These are phyloP conservation scores for Strobilomyces echinocephalus DNA, from an alignment of 768 basidiomycete genomes.

Conservation along the genomic window DNA sequence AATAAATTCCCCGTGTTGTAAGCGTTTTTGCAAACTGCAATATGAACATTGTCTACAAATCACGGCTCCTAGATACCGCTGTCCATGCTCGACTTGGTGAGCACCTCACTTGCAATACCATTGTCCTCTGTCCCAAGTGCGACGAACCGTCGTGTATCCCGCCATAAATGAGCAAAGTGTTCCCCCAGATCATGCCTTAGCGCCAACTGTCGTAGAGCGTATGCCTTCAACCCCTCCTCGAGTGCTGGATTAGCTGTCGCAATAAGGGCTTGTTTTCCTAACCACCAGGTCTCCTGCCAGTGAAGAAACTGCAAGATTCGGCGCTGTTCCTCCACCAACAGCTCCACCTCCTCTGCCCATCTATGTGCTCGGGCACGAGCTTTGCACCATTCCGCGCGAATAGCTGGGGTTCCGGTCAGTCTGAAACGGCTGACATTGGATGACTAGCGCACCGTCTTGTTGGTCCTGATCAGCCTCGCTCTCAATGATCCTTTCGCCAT, in stretches of 20 bases:
- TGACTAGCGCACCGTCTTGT: not conserved
- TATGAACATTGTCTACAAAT: too few relatives aligned
- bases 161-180: not conserved
- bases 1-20: too few relatives aligned
- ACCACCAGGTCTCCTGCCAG: not conserved
- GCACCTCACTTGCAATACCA: too few relatives aligned
- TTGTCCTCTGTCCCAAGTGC: too few relatives aligned
- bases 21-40: too few relatives aligned
- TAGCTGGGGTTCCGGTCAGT: not conserved
- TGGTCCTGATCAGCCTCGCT: not conserved
- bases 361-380: not conserved
- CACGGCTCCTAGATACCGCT: too few relatives aligned
- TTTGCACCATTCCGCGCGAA: not conserved
- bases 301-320: not conserved
- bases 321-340: not conserved
- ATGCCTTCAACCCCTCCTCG: not conserved
- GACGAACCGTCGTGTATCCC: too few relatives aligned
- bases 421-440: not conserved
- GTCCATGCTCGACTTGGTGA: too few relatives aligned
- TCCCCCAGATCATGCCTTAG: not conserved
- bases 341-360: not conserved
- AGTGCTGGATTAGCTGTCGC: not conserved
- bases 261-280: not conserved
- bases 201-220: not conserved
- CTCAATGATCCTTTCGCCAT: not conserved